Conservation (phyloP, 257 asterid species). For the Prunella vulgaris region DNA sequence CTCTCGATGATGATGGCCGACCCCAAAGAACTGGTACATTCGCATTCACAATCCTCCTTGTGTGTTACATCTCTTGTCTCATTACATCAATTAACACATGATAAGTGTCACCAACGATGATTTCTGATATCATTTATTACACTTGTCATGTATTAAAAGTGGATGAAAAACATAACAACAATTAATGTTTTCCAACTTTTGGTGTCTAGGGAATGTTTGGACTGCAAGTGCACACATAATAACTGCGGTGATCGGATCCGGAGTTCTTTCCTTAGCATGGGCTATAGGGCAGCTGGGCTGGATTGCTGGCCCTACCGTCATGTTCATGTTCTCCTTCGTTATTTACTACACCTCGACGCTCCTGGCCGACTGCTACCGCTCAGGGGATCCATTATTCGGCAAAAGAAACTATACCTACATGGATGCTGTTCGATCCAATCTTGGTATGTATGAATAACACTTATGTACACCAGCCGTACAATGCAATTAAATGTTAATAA, state of each 20-base stretch:
- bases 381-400: constrained; percentile 52
- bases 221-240: constrained; percentile 60
- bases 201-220: constrained; percentile 44
- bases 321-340: constrained; percentile 51
- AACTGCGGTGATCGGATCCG: constrained; percentile 57
- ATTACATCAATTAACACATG: neutral
- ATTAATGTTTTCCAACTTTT: neutral
- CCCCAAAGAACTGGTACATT: constrained; percentile 49
- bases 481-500: too few relatives aligned
- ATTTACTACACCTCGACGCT: constrained; percentile 57
- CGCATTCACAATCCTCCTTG: neutral
- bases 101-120: too few relatives aligned
- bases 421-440: constrained; percentile 58
- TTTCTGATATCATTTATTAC: too few relatives aligned
- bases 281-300: constrained; percentile 59
- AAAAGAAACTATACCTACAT: constrained; percentile 57
- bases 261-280: constrained; percentile 62
- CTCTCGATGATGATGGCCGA: constrained; percentile 49
- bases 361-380: constrained; percentile 48
- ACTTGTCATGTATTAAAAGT: too few relatives aligned
- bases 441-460: constrained; percentile 24
- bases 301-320: constrained; percentile 57
- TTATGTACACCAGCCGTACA: too few relatives aligned
- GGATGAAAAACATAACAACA: too few relatives aligned
- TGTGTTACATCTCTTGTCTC: neutral